A percentile compares a stretch with the other conserved stretches of the same genome.
Evolutionary conservation across 2,329 filamentous ascomycete species (phyloP).

Genomic region (Allantophomopsis lycopodina): DNA sequence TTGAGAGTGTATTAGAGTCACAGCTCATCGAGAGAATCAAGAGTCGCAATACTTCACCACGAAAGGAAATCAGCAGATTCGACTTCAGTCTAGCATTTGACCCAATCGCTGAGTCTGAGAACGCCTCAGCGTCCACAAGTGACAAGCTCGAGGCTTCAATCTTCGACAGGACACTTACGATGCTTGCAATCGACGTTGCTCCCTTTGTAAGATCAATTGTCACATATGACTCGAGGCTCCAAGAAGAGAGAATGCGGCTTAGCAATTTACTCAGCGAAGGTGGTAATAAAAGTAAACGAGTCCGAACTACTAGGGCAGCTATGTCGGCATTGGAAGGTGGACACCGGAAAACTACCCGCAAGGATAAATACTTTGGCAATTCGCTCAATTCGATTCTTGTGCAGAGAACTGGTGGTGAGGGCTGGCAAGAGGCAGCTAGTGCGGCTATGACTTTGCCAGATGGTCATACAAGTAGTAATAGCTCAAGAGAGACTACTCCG

Average conservation of each 20-base stretch:
- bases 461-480: too few relatives aligned
- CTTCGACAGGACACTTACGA: constrained; percentile 57
- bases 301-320: constrained; percentile 60
- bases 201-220: constrained; percentile 85
- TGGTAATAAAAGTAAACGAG: constrained; percentile 38
- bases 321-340: constrained; percentile 68
- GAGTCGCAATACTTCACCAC: constrained; percentile 3
- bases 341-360: constrained; percentile 47
- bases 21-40: constrained; percentile 11
- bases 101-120: constrained; percentile 38
- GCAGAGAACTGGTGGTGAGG: constrained; percentile 41
- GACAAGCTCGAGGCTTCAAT: constrained; percentile 50
- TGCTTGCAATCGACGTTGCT: constrained; percentile 65
- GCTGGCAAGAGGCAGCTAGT: constrained; percentile 8
- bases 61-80: constrained; percentile 25
- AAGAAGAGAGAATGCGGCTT: constrained; percentile 49
- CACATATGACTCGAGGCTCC: constrained; percentile 57
- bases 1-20: constrained; percentile 10
- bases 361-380: constrained; percentile 59
- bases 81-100: constrained; percentile 48
- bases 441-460: too few relatives aligned
- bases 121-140: constrained; percentile 18
- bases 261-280: constrained; percentile 49
- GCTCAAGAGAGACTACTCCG: too few relatives aligned
- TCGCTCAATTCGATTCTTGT: constrained; percentile 46